Conservation (phyloP, 106 monocot genomes). For the Xerophyta viscosa region DNA sequence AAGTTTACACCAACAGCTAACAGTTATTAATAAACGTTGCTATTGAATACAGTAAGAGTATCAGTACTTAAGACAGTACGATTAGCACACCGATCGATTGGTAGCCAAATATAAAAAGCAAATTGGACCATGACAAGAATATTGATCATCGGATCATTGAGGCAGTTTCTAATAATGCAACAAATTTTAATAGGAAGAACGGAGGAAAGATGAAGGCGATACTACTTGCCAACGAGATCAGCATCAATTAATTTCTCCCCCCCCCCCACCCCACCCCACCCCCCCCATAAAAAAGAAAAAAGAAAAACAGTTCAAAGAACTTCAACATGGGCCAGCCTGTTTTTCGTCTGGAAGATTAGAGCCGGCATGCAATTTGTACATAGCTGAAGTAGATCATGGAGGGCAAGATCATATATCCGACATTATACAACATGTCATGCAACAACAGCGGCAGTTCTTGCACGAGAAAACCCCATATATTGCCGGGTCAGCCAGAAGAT, state of each 20-base stretch:
- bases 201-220: not conserved
- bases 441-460: constrained; percentile 2
- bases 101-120: not conserved
- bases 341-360: constrained; percentile 1
- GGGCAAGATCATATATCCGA: constrained; percentile 10
- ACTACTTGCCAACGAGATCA: constrained; percentile 4
- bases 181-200: not conserved
- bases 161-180: not conserved
- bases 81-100: not conserved
- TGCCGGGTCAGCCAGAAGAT: not conserved
- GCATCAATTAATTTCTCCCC: constrained; percentile 10
- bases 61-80: no score
- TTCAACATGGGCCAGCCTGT: not conserved
- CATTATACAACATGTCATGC: constrained; percentile 1
- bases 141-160: not conserved
- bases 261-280: no score
- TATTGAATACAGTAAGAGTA: no score
- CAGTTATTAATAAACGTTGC: no score
- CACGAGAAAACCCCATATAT: not conserved
- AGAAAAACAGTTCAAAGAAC: constrained; percentile 4
- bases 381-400: constrained; percentile 3
- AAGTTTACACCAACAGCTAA: no score
- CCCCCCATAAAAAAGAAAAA: not conserved
- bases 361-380: constrained; percentile 11
- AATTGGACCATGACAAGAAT: not conserved